Base-by-base conservation (phyloP, 345 rosid genomes). In the Lenwebbia sp. region DNA sequence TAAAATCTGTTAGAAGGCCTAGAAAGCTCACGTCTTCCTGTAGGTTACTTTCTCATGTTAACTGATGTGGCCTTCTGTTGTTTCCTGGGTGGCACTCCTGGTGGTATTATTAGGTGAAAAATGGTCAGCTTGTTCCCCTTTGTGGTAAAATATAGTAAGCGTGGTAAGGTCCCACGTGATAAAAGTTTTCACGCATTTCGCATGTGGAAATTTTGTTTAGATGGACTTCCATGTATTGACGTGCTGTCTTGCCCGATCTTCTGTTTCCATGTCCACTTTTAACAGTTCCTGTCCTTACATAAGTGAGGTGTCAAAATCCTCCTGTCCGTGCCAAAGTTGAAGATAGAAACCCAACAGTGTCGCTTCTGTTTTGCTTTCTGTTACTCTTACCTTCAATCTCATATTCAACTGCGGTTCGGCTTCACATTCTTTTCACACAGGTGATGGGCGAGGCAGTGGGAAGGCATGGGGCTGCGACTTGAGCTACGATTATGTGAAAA, bases 381-480 rank as follows among this genome's bases (percentile, higher is more conserved):
- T 53, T 53, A 15, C 84, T 70, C 81, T 83, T 30, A 10, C 26
- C 44, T 83, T 37, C 21, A 23, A 22, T 50, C 57, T 22, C 44
- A 53, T 83, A 28, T 60, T 12, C 26, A 54, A 52, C 3, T 65
- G 65, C 70, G 11, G 3, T 28, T 56, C 10, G 17, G 26, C 57
- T 56, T 28, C 25, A n/a, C 30, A 53, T 40, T 60, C 25, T 85
- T 51, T 53, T 85, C 78, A 17, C 54, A 84, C 90, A 94, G 97
- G 98, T 84, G 92, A 91, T 65, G 97, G 96, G 78, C 83, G 90
- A n/a, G 95, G 93, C 40, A 87, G 85, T 0, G 94, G 94, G 25
- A 93, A 92, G 85, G 99, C 99, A 1, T 95, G 98, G 96, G 98
- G 99, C 25, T 96, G 99, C 25, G 98, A 97, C 86, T 91, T 94